Evolutionary conservation across 139 green algal species (phyloP).

Genomic region (Edaphochlamys debaryana): DNA sequence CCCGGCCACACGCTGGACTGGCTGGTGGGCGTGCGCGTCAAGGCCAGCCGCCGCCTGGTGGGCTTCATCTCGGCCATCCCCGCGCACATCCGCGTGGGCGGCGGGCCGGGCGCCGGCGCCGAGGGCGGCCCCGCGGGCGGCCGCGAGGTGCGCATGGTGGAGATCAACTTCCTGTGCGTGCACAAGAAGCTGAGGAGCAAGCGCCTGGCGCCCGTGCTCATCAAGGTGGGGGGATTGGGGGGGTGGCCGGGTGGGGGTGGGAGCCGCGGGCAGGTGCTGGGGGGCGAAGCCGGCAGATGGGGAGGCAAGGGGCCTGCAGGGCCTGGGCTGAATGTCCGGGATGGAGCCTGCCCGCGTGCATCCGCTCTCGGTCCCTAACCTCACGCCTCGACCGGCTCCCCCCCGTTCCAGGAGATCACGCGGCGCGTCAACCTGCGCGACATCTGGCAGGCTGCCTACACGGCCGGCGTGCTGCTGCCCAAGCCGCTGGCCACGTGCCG

Average conservation of each 20-base stretch:
- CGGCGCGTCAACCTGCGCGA: slow-evolving; percentile 86
- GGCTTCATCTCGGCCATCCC: slow-evolving; percentile 96
- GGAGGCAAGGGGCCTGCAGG: not conserved
- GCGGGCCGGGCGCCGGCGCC: no score
- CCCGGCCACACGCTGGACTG: slow-evolving; percentile 87
- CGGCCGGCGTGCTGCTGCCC: slow-evolving; percentile 94
- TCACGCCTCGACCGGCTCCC: not conserved
- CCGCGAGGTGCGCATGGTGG: slow-evolving; percentile 72
- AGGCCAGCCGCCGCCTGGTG: slow-evolving; percentile 77
- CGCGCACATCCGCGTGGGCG: slow-evolving; percentile 63
- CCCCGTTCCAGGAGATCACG: slow-evolving; percentile 83
- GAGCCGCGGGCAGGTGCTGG: no score
- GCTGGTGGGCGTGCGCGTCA: slow-evolving; percentile 80
- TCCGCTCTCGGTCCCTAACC: not conserved
- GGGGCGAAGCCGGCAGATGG: no score
- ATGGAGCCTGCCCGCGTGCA: no score
- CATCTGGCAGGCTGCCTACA: slow-evolving; percentile 98
- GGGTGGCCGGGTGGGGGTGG: not conserved
- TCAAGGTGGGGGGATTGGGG: slow-evolving; percentile 73
- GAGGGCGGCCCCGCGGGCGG: no score
- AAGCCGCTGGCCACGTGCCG: slow-evolving; percentile 88
- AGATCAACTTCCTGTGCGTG: slow-evolving; percentile 99
- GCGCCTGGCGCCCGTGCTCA: slow-evolving; percentile 96
- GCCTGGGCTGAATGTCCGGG: no score
- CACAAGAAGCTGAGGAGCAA: slow-evolving; percentile 98